Evolutionary conservation across 148 eudicot genomes (phyloP).

Genomic region (Amaranthus cruentus): DNA sequence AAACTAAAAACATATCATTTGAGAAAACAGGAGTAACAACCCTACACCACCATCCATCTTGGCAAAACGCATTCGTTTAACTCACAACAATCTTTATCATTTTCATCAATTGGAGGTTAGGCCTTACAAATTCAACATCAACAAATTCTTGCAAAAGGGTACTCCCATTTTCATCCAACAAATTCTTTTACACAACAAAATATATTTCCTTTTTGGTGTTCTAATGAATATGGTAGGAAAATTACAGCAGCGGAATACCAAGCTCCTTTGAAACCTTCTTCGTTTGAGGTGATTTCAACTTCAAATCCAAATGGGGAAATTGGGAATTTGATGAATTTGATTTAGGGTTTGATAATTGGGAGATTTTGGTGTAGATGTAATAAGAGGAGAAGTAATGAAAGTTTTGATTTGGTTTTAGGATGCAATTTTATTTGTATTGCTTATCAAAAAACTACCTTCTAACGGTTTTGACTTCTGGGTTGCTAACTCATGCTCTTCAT

Average conservation of each 20-base stretch:
- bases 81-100: conserved; percentile 8
- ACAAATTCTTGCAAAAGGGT: conserved; percentile 23
- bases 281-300: conserved; percentile 55
- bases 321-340: neutral
- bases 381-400: neutral
- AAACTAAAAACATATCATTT: neutral
- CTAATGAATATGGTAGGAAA: neutral
- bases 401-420: conserved; percentile 11
- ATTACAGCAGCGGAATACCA: conserved; percentile 47
- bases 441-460: no score
- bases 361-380: neutral
- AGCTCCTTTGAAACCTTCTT: conserved; percentile 44
- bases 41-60: conserved; percentile 36
- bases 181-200: conserved; percentile 24
- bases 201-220: neutral
- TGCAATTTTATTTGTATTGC: conserved; percentile 11
- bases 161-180: conserved; percentile 18
- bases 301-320: conserved; percentile 30
- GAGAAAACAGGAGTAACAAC: conserved; percentile 16
- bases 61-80: conserved; percentile 32
- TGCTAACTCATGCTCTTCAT: no score
- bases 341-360: neutral
- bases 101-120: conserved; percentile 10
- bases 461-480: no score
- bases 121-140: conserved; percentile 21